Conservation (phyloP, 306 rosid genomes). For the Oxytropis ochrocephala region DNA sequence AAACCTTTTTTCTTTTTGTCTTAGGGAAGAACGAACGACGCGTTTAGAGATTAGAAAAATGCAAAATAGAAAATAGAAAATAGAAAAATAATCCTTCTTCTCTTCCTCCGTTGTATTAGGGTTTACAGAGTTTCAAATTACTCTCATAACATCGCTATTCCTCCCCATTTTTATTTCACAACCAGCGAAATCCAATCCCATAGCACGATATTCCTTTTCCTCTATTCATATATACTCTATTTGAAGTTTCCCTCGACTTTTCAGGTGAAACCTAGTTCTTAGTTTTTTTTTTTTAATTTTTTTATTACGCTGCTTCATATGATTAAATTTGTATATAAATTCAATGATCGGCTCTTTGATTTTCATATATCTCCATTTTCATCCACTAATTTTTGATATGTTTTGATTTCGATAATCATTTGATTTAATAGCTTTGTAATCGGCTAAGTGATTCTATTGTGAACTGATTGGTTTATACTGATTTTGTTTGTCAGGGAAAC, state of each 20-base stretch:
- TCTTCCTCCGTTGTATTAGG: constrained; percentile 19
- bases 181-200: background rate
- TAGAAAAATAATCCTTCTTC: background rate
- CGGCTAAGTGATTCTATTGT: background rate
- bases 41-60: background rate
- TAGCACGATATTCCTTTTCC: background rate
- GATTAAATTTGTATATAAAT: background rate
- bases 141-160: background rate
- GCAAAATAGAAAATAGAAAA: background rate
- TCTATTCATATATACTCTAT: background rate
- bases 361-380: background rate
- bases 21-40: background rate
- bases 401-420: constrained; percentile 4
- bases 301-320: background rate
- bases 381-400: background rate
- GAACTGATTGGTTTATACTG: background rate
- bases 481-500: constrained; percentile 13
- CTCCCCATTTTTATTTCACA: background rate
- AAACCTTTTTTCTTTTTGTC: background rate
- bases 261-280: constrained; percentile 18
- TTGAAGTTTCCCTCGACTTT: constrained; percentile 10
- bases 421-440: background rate
- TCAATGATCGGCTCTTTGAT: background rate
- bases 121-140: constrained; percentile 23
- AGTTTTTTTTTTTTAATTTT: background rate